Evolutionary conservation across 306 rosid genomes (phyloP).

Genomic region (Cajanus cajan): DNA sequence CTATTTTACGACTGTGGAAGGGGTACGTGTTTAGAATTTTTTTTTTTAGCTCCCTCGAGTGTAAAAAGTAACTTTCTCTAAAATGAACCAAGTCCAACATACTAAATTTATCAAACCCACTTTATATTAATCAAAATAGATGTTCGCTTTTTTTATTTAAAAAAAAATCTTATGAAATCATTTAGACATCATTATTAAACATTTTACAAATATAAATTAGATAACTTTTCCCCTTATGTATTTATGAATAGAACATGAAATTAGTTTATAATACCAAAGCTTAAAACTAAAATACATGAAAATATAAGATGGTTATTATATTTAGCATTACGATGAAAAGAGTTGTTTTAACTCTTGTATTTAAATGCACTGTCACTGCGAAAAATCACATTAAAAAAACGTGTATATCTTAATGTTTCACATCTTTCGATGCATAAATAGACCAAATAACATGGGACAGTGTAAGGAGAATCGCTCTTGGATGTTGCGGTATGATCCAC

Average conservation of each 20-base stretch:
- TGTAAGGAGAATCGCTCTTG: conserved; percentile 6
- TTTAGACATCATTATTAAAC: neutral
- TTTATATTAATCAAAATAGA: too few relatives aligned
- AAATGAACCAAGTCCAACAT: too few relatives aligned
- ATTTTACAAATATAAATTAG: neutral
- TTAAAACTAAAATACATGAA: neutral
- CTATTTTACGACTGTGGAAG: too few relatives aligned
- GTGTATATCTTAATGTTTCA: neutral
- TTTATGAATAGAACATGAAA: neutral
- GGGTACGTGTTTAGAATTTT: too few relatives aligned
- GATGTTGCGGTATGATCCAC: neutral
- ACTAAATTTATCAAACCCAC: too few relatives aligned
- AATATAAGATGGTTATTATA: neutral
- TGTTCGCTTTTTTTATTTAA: too few relatives aligned
- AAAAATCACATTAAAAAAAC: neutral
- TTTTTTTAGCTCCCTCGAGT: too few relatives aligned
- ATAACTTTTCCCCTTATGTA: neutral
- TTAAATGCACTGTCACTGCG: neutral
- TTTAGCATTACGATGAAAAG: neutral
- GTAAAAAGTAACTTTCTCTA: too few relatives aligned
- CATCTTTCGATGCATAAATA: neutral
- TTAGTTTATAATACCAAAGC: neutral
- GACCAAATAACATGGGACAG: neutral
- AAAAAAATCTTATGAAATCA: too few relatives aligned
- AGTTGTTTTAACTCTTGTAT: neutral